Base-by-base conservation (phyloP, 805 yeast species). In the Cyberlindnera bimundalis region DNA sequence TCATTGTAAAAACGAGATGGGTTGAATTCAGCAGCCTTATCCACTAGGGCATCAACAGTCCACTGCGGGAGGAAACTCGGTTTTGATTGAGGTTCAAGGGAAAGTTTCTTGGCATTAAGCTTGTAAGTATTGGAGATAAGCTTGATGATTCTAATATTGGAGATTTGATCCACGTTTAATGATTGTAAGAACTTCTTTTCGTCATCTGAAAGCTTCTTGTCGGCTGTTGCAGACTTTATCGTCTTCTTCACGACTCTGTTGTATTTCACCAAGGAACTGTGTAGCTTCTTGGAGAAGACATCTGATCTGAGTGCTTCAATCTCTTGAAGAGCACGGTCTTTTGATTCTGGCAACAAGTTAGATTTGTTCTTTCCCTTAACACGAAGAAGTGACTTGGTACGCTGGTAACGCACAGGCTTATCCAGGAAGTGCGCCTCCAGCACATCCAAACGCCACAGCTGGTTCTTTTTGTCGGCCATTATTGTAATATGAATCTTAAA, bases 381-480 rank as follows among this genome's bases (percentile, higher is more conserved):
- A 13, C 46, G 34, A 4, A 82, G 34, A 2, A 51, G 25, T 3
- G 43, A 29, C 29, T 36, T 71, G 3, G 84, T 78, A 35, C 68
- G 67, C 1, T 69, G 63, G 53, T 66, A 77, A 43, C 84, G 62
- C 1, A 81, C 74, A 15, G 60, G 52, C 19, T 63, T 50, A 6
- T 63, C 54, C 23, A 67, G 55, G 59, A 65, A 76, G 51, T 73
- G 71, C 28, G 68, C 65, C 50, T 80, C 84, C 27, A 80, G 59
- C 19, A 78, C 56, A 52, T 80, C 86, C 33, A 80, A 60, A 50
- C 71, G 72, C 77, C 81, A 76, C 32, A 70, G 47, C 26, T 60
- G 58, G 44, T 70, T 73, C 39, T 68, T 42, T 37, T 47, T 48
- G 15, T 69, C 48, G 4, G 38, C 8, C 48, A 48, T 46, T 9